A percentile compares a stretch with the other conserved stretches of the same genome.
Conservation (phyloP, 1,284 basidiomycete genomes). For the Ustilago lituana region DNA sequence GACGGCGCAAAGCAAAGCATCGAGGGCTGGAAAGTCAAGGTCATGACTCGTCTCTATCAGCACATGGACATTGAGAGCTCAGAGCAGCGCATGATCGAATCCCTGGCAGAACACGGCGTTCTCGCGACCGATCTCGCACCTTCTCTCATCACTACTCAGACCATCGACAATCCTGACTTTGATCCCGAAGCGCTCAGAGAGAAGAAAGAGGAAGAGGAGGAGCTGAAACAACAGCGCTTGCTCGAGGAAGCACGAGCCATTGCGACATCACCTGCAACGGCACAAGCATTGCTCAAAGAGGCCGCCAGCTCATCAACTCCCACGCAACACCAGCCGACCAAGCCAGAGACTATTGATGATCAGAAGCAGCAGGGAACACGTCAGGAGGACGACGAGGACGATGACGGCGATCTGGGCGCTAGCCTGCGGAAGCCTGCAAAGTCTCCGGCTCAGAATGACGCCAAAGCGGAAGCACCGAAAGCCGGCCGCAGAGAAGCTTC, state of each 20-base stretch:
- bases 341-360: too few relatives aligned
- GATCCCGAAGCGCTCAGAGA: slow-evolving; percentile 54
- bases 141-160: slow-evolving; percentile 63
- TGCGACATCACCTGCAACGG: too few relatives aligned
- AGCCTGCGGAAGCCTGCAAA: not conserved
- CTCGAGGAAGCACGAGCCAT: too few relatives aligned
- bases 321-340: too few relatives aligned
- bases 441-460: not conserved
- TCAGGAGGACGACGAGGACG: too few relatives aligned
- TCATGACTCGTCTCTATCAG: slow-evolving; percentile 66
- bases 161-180: slow-evolving; percentile 64
- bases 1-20: slow-evolving; percentile 48
- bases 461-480: not conserved
- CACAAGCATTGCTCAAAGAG: too few relatives aligned
- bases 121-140: slow-evolving; percentile 63
- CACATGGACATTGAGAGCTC: slow-evolving; percentile 65
- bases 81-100: slow-evolving; percentile 67
- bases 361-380: too few relatives aligned
- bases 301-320: too few relatives aligned
- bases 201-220: slow-evolving; percentile 29
- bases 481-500: not conserved
- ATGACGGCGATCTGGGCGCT: slow-evolving; percentile 38
- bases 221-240: slow-evolving; percentile 18
- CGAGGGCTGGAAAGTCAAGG: slow-evolving; percentile 60
- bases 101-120: slow-evolving; percentile 63